phyloP scores from a whole-genome alignment of 2,329 filamentous ascomycete genomes.

The Fusarium stilboides region DNA sequence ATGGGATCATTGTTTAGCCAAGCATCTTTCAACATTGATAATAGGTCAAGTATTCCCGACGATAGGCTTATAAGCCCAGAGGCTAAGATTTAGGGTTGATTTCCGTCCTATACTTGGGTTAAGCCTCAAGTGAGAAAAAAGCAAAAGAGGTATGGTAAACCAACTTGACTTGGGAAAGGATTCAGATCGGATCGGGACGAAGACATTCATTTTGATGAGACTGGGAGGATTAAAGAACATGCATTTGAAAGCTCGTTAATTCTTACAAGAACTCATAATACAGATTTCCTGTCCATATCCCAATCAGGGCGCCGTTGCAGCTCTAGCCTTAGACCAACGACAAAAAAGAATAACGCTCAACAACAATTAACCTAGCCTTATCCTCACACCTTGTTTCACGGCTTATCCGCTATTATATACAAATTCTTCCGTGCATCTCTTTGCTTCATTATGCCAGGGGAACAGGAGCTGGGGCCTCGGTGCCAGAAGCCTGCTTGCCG shows the following conservation, averaged over 20 bases:
- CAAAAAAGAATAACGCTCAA: slow-evolving; percentile 27
- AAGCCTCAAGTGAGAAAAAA: too few relatives aligned
- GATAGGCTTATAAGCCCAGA: neutral
- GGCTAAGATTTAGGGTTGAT: neutral
- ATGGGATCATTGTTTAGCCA: too few relatives aligned
- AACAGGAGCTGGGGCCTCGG: slow-evolving; percentile 50
- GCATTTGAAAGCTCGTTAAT: slow-evolving; percentile 8
- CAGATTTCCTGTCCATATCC: slow-evolving; percentile 4
- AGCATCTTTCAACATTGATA: too few relatives aligned
- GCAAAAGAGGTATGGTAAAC: neutral
- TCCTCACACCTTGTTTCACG: neutral
- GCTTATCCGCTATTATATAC: slow-evolving; percentile 15
- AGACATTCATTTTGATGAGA: neutral
- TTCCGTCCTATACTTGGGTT: too few relatives aligned
- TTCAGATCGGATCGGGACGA: neutral
- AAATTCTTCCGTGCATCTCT: neutral
- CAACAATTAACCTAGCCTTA: slow-evolving; percentile 13
- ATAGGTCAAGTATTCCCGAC: too few relatives aligned
- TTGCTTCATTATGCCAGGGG: slow-evolving; percentile 31
- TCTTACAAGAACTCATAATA: slow-evolving; percentile 20
- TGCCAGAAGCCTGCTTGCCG: slow-evolving; percentile 52
- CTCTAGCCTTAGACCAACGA: neutral
- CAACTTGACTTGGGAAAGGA: neutral
- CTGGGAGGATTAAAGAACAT: neutral
- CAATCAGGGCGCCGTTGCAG: neutral